A percentile compares a stretch with the other conserved stretches of the same genome.
Evolutionary conservation across 176 grass and related monocot genomes (phyloP).

Genomic region (Dactylis glomerata): DNA sequence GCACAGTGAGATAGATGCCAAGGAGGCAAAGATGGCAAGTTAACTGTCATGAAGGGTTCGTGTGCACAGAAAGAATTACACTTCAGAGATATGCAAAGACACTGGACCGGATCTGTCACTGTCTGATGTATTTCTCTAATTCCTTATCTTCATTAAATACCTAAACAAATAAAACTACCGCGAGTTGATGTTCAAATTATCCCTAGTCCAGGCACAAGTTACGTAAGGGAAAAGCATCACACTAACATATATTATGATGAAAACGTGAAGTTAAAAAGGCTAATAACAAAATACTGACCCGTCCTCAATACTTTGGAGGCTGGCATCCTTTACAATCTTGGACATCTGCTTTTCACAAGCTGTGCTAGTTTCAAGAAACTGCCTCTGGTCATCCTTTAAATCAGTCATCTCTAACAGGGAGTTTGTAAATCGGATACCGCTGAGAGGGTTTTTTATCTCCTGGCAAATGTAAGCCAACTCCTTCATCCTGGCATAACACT

Average conservation of each 20-base stretch:
- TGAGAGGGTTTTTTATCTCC: slow-evolving; percentile 98
- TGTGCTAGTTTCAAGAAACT: slow-evolving; percentile 88
- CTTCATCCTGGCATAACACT: slow-evolving; percentile 90
- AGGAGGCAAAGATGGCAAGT: neutral
- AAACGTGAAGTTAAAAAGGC: neutral
- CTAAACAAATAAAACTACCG: slow-evolving; percentile 11
- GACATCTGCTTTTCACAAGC: slow-evolving; percentile 90
- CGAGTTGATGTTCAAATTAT: neutral
- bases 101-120: neutral
- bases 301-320: slow-evolving; percentile 83
- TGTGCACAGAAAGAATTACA: neutral
- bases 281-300: slow-evolving; percentile 51
- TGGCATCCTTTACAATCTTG: slow-evolving; percentile 77
- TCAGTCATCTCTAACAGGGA: slow-evolving; percentile 80
- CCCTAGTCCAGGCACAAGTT: neutral
- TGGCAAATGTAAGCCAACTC: slow-evolving; percentile 94
- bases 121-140: slow-evolving; percentile 12
- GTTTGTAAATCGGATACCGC: slow-evolving; percentile 85
- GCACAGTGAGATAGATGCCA: neutral
- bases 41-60: neutral
- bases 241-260: neutral
- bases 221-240: neutral
- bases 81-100: slow-evolving; percentile 6
- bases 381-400: slow-evolving; percentile 91
- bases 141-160: neutral